Conservation (phyloP, 352 stramenopile genomes). For the Chrysophaeum taylorii region DNA sequence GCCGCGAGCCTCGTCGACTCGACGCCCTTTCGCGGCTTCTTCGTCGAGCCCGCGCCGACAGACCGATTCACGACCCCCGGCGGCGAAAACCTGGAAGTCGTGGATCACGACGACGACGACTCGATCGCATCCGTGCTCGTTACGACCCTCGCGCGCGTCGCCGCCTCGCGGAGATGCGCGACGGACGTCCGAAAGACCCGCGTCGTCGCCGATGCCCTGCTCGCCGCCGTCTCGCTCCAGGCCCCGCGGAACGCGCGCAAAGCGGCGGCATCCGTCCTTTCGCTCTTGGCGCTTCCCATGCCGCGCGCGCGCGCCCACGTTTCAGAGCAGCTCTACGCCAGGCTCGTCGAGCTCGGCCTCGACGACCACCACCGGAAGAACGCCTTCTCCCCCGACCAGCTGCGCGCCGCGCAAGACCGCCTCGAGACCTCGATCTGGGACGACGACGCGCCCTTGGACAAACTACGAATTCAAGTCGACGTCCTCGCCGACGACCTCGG, state of each 20-base stretch:
- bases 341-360: background rate
- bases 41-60: too few relatives aligned
- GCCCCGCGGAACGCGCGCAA: conserved; percentile 53
- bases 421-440: background rate
- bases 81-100: too few relatives aligned
- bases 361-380: too few relatives aligned
- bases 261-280: background rate
- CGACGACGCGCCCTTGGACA: too few relatives aligned
- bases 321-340: background rate
- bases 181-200: conserved; percentile 12
- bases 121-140: too few relatives aligned
- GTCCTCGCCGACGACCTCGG: background rate
- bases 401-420: background rate
- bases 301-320: background rate
- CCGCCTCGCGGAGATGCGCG: too few relatives aligned
- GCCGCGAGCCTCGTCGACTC: too few relatives aligned
- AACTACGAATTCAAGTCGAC: background rate
- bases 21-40: too few relatives aligned
- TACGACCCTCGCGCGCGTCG: too few relatives aligned
- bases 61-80: too few relatives aligned
- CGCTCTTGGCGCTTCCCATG: conserved; percentile 43
- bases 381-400: background rate
- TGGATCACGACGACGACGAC: too few relatives aligned
- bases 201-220: background rate
- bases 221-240: background rate